Conservation (phyloP, 345 rosid genomes). For the Eucalyptus paniculata region DNA sequence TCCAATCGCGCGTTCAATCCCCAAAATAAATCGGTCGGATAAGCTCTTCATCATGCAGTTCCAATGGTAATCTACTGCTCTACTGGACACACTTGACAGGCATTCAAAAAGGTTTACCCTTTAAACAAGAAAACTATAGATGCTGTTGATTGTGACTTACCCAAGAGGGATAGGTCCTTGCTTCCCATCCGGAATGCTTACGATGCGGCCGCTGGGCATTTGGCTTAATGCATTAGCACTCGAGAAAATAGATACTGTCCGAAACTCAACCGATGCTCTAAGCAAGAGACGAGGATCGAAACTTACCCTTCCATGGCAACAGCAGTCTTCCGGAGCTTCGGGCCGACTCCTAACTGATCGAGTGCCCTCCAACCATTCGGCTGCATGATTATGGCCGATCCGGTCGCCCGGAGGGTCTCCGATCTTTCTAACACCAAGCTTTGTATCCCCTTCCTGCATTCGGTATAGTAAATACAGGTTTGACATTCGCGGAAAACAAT, state of each 20-base stretch:
- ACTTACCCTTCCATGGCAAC: conserved; percentile 1
- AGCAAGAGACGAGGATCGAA: background rate
- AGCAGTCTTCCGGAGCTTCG: conserved; percentile 23
- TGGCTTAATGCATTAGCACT: background rate
- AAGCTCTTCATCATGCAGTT: background rate
- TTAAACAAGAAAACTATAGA: background rate
- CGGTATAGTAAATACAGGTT: background rate
- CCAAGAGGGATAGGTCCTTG: background rate
- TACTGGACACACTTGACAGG: background rate
- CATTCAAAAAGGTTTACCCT: background rate
- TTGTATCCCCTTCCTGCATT: conserved; percentile 44
- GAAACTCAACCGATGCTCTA: background rate
- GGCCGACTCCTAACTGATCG: conserved; percentile 34
- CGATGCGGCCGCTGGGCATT: background rate
- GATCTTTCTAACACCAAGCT: conserved; percentile 47
- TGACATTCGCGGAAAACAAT: background rate
- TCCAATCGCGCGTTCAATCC: background rate
- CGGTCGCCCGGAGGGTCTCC: conserved; percentile 19
- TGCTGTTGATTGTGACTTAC: background rate
- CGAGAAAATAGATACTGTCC: background rate
- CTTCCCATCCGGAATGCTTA: background rate
- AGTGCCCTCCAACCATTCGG: conserved; percentile 65
- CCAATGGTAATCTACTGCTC: background rate
- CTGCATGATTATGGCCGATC: conserved; percentile 32
- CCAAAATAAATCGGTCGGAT: background rate